Base-by-base conservation (phyloP, 129 eudicot species). In the Centrapalus pauciflorus region DNA sequence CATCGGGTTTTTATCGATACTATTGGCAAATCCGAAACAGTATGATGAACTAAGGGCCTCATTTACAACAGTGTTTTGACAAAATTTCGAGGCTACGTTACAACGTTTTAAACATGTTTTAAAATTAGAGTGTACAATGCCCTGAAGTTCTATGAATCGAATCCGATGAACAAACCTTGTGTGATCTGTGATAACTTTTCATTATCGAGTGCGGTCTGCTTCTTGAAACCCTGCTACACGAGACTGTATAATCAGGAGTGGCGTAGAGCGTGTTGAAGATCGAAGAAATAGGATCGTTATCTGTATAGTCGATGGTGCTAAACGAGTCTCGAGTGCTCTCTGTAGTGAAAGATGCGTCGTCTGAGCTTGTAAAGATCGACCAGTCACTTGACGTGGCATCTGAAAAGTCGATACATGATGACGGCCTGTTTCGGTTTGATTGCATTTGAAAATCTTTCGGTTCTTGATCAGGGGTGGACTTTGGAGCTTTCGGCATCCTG, bases 251-350 rank as follows among this genome's bases (percentile, higher is more conserved):
- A 16, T 82, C 95, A 34, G 30, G 60, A 1, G 77, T 66, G 25
- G 82, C 19, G 30, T 79, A 87, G 9, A 76, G 43, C 41, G 78
- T 64, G 74, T 74, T 77, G 58, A 84, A 82, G 65, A 91, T 76
- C 9, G 94, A 85, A 37, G 90, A 82, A 66, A 87, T 29, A 0
- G 96, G 87, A 61, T 80, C 97, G 3, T 57, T 75, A 71, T 88
- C 92, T 9, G 81, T 50, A 37, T 82, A 70, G 45, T 87, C 97
- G 41, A 76, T 75, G n/a, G 89, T 83, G 65, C 95, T 85, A 68
- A 90, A 84, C n/a, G 97, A 90, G 80, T 90, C 97, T 32, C 97
- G 66, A n/a, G 97, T 87, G 68, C 97, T 90, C 75, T 90, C 97
- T 3, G 96, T 90, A 21, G 96, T 90, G 76, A 90, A 90, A 48